Base-by-base conservation (phyloP, 2,329 filamentous ascomycete genomes). In the Fusarium secorum region DNA sequence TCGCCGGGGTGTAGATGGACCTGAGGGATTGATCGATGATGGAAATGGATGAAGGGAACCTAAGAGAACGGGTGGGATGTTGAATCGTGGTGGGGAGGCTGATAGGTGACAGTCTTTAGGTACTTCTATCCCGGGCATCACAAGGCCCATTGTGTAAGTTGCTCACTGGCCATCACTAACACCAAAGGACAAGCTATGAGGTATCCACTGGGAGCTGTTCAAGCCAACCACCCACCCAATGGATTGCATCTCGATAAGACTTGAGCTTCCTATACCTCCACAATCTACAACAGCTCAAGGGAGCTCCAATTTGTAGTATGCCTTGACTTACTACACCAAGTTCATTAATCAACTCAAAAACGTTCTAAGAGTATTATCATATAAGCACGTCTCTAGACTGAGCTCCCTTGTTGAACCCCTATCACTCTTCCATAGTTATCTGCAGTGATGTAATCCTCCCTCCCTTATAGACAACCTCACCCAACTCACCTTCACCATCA, bases 1-100 rank as follows among this genome's bases (percentile, higher is more conserved):
- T 72, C 70, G 65, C 61, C 69, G 70, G 56, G 69, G 55, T 72
- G 69, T 60, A 70, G 69, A 62, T 68, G 53, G 30, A 42, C n/a
- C 36, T 42, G 26, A 46, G 68, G 57, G 51, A 63, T 39, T 28
- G 55, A 70, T 49, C 49, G 56, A 60, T 70, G 67, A 55, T 44
- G 58, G 62, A 42, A 52, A 64, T 70, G 68, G 62, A 66, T 32
- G 38, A 69, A 71, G 49, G 60, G 64, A 68, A 49, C 46, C n/a
- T 33, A 49, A 70, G 56, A 56, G 59, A 64, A 68, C 41, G 24
- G 56, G 57, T 68, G 56, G 64, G 64, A 67, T 67, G 49, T 48
- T 49, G 54, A 59, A 59, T 53, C 46, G 39, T 63, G 35, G 57
- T 38, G 56, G 64, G 57, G 64, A 68, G 44, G 14, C 33, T 38